Percentiles rank a stretch among this genome's conserved stretches.
Evolutionary conservation across 1,284 basidiomycete genomes (phyloP).

Genomic region (Cutaneotrichosporon cavernicola): DNA sequence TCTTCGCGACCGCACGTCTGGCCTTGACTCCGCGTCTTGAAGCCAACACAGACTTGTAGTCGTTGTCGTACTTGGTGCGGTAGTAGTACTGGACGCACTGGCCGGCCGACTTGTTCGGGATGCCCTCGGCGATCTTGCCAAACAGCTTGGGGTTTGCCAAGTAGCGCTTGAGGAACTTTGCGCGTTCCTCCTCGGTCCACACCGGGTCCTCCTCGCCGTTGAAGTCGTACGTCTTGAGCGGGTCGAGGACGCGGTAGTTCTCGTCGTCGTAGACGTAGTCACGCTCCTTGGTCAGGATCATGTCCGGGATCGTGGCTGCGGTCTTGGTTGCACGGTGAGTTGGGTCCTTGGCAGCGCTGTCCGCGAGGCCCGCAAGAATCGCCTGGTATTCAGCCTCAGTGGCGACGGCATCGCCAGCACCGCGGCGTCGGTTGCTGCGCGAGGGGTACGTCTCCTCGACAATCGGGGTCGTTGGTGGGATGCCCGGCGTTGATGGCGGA

Average conservation of each 20-base stretch:
- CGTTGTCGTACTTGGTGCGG: conserved; percentile 86
- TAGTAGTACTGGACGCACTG: conserved; percentile 96
- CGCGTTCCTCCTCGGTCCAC: conserved; percentile 86
- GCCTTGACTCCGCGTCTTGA: conserved; percentile 57
- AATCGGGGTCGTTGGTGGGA: conserved; percentile 32
- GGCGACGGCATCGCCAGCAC: conserved; percentile 76
- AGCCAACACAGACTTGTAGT: conserved; percentile 64
- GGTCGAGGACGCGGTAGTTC: conserved; percentile 76
- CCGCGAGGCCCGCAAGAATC: conserved; percentile 87
- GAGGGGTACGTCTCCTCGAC: conserved; percentile 36
- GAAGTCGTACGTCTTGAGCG: conserved; percentile 72
- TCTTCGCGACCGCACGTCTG: conserved; percentile 57
- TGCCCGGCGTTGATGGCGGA: conserved; percentile 36
- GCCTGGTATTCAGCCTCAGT: conserved; percentile 97
- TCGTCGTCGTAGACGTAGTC: conserved; percentile 71
- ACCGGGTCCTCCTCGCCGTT: conserved; percentile 65
- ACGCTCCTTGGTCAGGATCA: conserved; percentile 71
- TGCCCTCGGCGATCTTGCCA: conserved; percentile 67
- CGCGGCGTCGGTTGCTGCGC: conserved; percentile 38
- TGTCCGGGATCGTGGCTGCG: conserved; percentile 87
- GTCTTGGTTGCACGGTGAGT: conserved; percentile 81
- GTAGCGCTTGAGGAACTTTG: conserved; percentile 76
- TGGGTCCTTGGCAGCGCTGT: conserved; percentile 88
- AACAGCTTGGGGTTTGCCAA: conserved; percentile 90
- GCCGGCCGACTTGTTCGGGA: conserved; percentile 79